These are phyloP conservation scores for Penstemon eatonii DNA, from an alignment of 257 asterid genomes.

Conservation along the genomic window DNA sequence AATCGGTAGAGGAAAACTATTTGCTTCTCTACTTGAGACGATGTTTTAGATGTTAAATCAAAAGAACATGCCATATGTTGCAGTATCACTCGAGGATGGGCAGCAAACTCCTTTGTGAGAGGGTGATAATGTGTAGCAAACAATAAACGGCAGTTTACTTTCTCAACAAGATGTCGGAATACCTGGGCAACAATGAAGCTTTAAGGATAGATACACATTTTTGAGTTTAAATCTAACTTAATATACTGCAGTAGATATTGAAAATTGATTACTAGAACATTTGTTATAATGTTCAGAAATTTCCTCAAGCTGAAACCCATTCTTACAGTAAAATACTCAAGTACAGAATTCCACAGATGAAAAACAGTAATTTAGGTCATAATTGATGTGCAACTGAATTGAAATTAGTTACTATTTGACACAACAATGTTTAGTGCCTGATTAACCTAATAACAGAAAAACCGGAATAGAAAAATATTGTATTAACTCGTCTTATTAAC, in stretches of 20 bases:
- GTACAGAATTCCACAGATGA: neutral
- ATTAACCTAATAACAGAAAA: neutral
- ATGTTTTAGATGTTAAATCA: conserved; percentile 35
- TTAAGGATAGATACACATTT: neutral
- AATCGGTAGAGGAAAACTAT: conserved; percentile 76
- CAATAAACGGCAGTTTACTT: conserved; percentile 79
- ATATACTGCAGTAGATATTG: neutral
- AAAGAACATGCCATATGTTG: conserved; percentile 89
- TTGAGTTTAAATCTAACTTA: neutral
- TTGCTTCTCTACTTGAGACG: conserved; percentile 49
- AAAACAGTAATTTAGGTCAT: neutral
- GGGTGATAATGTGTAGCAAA: conserved; percentile 97
- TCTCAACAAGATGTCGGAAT: conserved; percentile 90
- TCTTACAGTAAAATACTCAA: neutral
- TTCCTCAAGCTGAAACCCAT: neutral
- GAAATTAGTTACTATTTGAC: too few species aligned
- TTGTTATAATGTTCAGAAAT: neutral
- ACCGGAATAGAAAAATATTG: neutral
- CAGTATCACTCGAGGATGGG: conserved; percentile 76
- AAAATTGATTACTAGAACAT: neutral
- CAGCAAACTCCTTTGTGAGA: conserved; percentile 83
- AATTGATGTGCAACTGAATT: neutral
- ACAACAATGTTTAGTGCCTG: neutral
- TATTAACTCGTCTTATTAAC: neutral
- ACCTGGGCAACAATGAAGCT: conserved; percentile 52